Percentiles rank a stretch among this genome's conserved stretches.
Conservation (phyloP, 805 yeast genomes). For the Kluyveromyces nonfermentans region DNA sequence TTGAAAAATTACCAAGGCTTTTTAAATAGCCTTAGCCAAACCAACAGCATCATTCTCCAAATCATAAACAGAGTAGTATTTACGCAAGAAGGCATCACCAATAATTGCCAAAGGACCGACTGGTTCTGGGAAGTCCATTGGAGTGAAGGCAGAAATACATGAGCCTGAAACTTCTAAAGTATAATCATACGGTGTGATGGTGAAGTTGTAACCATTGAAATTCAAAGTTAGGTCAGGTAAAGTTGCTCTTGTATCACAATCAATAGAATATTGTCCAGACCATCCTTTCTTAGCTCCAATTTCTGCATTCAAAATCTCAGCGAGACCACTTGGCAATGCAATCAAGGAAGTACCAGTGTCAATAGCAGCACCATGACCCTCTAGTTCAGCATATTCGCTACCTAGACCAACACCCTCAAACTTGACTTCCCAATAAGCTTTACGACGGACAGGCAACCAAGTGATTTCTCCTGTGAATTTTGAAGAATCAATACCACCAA, state of each 20-base stretch:
- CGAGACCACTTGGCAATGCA: slow-evolving; percentile 89
- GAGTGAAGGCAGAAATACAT: slow-evolving; percentile 93
- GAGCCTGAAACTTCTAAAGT: slow-evolving; percentile 90
- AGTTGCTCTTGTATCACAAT: slow-evolving; percentile 73
- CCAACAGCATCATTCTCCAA: slow-evolving; percentile 88
- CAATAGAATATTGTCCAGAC: slow-evolving; percentile 94
- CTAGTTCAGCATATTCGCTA: slow-evolving; percentile 78
- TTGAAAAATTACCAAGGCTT: neutral
- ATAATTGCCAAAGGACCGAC: slow-evolving; percentile 93
- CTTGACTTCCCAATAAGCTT: slow-evolving; percentile 99
- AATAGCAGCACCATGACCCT: slow-evolving; percentile 87
- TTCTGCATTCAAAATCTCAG: slow-evolving; percentile 89
- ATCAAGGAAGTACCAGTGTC: slow-evolving; percentile 98
- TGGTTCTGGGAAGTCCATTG: slow-evolving; percentile 96
- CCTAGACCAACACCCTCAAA: slow-evolving; percentile 89
- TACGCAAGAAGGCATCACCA: slow-evolving; percentile 96
- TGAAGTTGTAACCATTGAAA: slow-evolving; percentile 85
- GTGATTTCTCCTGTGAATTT: slow-evolving; percentile 76
- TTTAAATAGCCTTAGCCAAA: slow-evolving; percentile 67
- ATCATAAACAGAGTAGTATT: slow-evolving; percentile 89
- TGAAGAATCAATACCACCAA: slow-evolving; percentile 84
- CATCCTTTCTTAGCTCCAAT: slow-evolving; percentile 96
- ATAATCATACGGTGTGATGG: slow-evolving; percentile 83
- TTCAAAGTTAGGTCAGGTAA: slow-evolving; percentile 90
- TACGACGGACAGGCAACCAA: slow-evolving; percentile 97